Conservation (phyloP, 345 rosid species). For the Capsella bursapastoris region DNA sequence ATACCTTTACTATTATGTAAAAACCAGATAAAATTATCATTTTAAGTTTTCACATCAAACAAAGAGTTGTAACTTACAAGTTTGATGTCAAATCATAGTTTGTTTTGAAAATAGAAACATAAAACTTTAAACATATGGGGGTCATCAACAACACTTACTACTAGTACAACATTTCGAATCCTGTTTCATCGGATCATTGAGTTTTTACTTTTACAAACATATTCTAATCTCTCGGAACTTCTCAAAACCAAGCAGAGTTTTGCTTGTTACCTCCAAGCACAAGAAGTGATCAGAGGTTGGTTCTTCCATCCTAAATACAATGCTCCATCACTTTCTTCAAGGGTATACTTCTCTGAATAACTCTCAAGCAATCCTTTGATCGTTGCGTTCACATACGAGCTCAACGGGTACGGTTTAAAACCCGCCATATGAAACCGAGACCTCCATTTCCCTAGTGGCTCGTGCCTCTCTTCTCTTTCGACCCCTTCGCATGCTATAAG, state of each 20-base stretch:
- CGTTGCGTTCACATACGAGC: slow-evolving; percentile 71
- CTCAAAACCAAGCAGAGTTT: slow-evolving; percentile 3
- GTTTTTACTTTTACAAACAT: slow-evolving; percentile 5
- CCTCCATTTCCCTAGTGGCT: slow-evolving; percentile 82
- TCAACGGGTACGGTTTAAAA: slow-evolving; percentile 72
- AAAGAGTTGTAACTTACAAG: not conserved
- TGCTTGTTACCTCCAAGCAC: slow-evolving; percentile 76
- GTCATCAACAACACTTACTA: slow-evolving; percentile 35
- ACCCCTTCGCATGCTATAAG: slow-evolving; percentile 88
- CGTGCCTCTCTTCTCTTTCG: slow-evolving; percentile 94
- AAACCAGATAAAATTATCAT: not conserved
- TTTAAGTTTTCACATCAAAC: not conserved
- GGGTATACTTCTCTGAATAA: slow-evolving; percentile 70
- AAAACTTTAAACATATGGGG: slow-evolving; percentile 1
- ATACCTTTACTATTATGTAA: not conserved
- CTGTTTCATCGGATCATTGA: slow-evolving; percentile 19
- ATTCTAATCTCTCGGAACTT: slow-evolving; percentile 24
- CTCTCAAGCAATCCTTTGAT: slow-evolving; percentile 67
- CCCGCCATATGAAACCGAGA: slow-evolving; percentile 90
- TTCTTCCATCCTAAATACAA: slow-evolving; percentile 93
- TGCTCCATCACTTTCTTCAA: slow-evolving; percentile 78
- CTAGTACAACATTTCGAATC: slow-evolving; percentile 30
- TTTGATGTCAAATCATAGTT: slow-evolving; percentile 25
- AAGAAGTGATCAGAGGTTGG: slow-evolving; percentile 65
- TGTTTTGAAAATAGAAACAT: slow-evolving; percentile 22